A percentile compares a stretch with the other conserved stretches of the same genome.
Evolutionary conservation across 805 yeast species (phyloP).

Genomic region (Kuraishia piskuri): DNA sequence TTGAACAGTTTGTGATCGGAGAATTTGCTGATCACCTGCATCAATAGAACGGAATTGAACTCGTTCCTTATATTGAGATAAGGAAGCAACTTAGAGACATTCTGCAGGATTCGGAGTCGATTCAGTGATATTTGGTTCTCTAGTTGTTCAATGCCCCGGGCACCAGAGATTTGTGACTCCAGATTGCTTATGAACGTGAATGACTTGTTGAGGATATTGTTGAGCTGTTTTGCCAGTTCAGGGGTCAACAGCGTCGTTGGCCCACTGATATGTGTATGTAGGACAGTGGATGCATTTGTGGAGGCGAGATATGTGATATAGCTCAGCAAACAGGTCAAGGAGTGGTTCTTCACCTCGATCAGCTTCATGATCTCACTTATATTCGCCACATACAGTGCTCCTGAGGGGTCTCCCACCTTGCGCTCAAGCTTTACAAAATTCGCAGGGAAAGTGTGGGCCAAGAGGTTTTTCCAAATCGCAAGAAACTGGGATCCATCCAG

Average conservation of each 20-base stretch:
- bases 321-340: constrained; percentile 47
- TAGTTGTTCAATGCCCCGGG: constrained; percentile 5
- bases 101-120: constrained; percentile 22
- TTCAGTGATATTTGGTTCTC: constrained; percentile 17
- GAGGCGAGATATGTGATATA: constrained; percentile 42
- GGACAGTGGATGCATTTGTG: constrained; percentile 26
- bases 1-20: constrained; percentile 14
- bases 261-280: constrained; percentile 12
- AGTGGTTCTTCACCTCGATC: constrained; percentile 46
- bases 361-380: constrained; percentile 24
- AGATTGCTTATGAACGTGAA: constrained; percentile 19
- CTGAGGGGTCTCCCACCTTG: constrained; percentile 2
- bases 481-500: constrained; percentile 53
- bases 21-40: constrained; percentile 24
- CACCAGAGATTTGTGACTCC: constrained; percentile 12
- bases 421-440: constrained; percentile 25
- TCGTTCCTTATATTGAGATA: constrained; percentile 21
- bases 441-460: constrained; percentile 40
- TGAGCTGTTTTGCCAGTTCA: constrained; percentile 21
- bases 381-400: constrained; percentile 23
- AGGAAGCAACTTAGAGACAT: constrained; percentile 23
- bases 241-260: constrained; percentile 22
- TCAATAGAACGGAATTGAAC: constrained; percentile 20
- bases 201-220: constrained; percentile 21
- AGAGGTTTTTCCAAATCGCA: constrained; percentile 52